These are phyloP conservation scores for Leucogyrophana mollusca DNA, from an alignment of 768 basidiomycete species.

Conservation along the genomic window DNA sequence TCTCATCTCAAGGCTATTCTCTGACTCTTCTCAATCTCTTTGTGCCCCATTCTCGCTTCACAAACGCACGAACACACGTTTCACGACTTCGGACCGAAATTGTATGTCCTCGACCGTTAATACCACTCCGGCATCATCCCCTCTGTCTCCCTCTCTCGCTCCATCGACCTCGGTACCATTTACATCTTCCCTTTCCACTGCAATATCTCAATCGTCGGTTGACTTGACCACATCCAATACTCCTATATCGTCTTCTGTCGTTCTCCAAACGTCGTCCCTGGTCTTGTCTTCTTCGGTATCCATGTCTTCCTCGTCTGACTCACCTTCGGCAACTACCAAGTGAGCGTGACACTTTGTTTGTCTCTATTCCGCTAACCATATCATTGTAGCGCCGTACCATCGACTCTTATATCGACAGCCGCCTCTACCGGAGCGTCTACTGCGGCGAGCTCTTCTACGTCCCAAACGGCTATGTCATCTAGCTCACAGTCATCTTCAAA, in stretches of 20 bases:
- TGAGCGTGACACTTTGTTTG: slow-evolving; percentile 17
- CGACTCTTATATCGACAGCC: slow-evolving; percentile 11
- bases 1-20: slow-evolving; percentile 5
- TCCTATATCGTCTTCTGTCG: slow-evolving; percentile 20
- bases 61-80: slow-evolving; percentile 2
- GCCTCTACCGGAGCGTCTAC: slow-evolving; percentile 9
- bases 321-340: slow-evolving; percentile 14
- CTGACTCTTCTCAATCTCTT: slow-evolving; percentile 6
- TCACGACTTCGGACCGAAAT: slow-evolving; percentile 6
- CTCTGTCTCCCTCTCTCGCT: slow-evolving; percentile 9
- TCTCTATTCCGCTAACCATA: slow-evolving; percentile 13
- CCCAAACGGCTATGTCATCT: slow-evolving; percentile 9
- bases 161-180: slow-evolving; percentile 6
- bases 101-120: slow-evolving; percentile 20
- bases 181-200: slow-evolving; percentile 6
- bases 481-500: slow-evolving; percentile 1
- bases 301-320: slow-evolving; percentile 10
- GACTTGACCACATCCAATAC: slow-evolving; percentile 19
- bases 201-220: slow-evolving; percentile 10
- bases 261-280: too few relatives aligned
- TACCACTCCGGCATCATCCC: slow-evolving; percentile 11
- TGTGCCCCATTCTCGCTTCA: slow-evolving; percentile 8
- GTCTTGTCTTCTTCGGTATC: slow-evolving; percentile 10
- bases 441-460: slow-evolving; percentile 13
- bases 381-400: slow-evolving; percentile 11